These are phyloP conservation scores for Populus pruinosa DNA, from an alignment of 345 rosid species.

Conservation along the genomic window DNA sequence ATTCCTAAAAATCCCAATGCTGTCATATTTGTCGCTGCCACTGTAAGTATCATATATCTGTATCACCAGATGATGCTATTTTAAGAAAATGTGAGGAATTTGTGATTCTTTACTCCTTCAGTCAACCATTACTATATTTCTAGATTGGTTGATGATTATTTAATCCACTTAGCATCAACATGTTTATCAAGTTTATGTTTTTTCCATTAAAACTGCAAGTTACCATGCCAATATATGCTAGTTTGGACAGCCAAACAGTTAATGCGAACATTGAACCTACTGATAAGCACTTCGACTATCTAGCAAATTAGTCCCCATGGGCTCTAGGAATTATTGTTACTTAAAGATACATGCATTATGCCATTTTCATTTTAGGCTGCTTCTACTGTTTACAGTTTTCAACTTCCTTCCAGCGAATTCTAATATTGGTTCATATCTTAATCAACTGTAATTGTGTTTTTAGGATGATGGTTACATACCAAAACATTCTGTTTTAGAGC, in stretches of 20 bases:
- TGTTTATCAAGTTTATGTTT: background rate
- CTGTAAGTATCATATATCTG: constrained; percentile 58
- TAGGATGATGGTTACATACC: constrained; percentile 99
- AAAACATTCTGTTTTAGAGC: constrained; percentile 86
- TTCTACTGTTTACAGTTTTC: background rate
- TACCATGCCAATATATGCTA: background rate
- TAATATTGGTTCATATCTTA: background rate
- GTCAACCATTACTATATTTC: background rate
- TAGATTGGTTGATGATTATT: background rate
- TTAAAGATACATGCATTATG: no score
- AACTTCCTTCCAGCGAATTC: background rate
- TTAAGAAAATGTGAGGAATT: background rate
- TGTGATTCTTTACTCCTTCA: background rate
- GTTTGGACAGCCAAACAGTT: background rate
- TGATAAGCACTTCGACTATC: background rate
- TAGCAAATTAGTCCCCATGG: no score
- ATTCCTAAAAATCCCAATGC: constrained; percentile 80
- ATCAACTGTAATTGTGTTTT: constrained; percentile 2
- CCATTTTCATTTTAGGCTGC: background rate
- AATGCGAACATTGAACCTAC: background rate
- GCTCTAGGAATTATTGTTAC: background rate
- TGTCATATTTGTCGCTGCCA: constrained; percentile 91
- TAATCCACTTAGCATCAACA: background rate
- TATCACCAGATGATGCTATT: constrained; percentile 1
- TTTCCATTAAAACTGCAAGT: background rate